phyloP scores from a whole-genome alignment of 768 basidiomycete genomes.

The Tricholoma flavovirens region DNA sequence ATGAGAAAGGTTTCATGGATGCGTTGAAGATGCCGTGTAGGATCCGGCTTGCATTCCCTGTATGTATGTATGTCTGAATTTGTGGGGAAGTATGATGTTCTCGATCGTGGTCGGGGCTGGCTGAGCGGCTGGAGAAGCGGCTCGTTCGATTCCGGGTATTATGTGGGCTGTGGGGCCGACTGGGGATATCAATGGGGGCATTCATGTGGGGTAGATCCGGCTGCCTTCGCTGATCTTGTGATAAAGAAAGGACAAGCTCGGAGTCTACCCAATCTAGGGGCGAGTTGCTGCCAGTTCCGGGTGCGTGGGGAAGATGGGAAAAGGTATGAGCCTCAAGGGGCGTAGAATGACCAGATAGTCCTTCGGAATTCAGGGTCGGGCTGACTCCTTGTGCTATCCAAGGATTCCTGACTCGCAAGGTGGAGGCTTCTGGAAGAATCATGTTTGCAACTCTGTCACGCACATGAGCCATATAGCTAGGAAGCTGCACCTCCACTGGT shows the following conservation, averaged over 20 bases:
- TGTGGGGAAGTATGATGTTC: slow-evolving; percentile 9
- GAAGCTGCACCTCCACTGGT: slow-evolving; percentile 71
- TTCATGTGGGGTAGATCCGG: slow-evolving; percentile 9
- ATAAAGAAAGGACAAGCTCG: slow-evolving; percentile 69
- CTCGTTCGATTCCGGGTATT: slow-evolving; percentile 23
- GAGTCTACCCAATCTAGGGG: slow-evolving; percentile 80
- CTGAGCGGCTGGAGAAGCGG: slow-evolving; percentile 36
- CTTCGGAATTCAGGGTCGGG: slow-evolving; percentile 22
- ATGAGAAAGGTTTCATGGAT: slow-evolving; percentile 59
- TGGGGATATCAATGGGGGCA: slow-evolving; percentile 20
- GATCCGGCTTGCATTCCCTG: slow-evolving; percentile 44
- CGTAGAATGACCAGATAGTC: slow-evolving; percentile 30
- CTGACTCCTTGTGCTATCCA: slow-evolving; percentile 44
- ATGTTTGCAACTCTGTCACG: slow-evolving; percentile 84
- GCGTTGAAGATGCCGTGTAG: slow-evolving; percentile 47
- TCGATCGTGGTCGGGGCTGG: slow-evolving; percentile 51
- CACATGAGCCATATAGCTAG: slow-evolving; percentile 85
- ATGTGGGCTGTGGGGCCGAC: slow-evolving; percentile 19
- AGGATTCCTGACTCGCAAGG: slow-evolving; percentile 59
- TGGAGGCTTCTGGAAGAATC: slow-evolving; percentile 59
- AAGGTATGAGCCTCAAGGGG: slow-evolving; percentile 34
- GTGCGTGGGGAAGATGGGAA: slow-evolving; percentile 41
- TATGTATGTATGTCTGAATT: slow-evolving; percentile 45
- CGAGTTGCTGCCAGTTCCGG: slow-evolving; percentile 36
- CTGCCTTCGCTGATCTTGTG: slow-evolving; percentile 27